phyloP scores from a whole-genome alignment of 306 rosid species.

The Mimosa pudica region DNA sequence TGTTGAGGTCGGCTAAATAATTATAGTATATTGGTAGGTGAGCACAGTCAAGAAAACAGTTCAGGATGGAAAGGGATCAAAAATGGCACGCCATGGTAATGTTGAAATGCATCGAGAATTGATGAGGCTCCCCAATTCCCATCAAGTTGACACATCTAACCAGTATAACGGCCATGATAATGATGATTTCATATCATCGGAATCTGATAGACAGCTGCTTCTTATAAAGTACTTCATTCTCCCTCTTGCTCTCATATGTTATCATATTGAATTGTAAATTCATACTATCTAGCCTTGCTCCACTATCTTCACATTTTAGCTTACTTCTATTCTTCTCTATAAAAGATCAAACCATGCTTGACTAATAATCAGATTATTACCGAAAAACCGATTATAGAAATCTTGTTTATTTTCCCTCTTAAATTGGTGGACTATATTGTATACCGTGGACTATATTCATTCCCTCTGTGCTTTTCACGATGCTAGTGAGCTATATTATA shows the following conservation, averaged over 20 bases:
- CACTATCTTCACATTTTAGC: constrained; percentile 1
- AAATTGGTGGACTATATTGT: constrained; percentile 7
- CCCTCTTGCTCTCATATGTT: constrained; percentile 1
- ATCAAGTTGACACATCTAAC: constrained; percentile 57
- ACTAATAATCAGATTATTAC: constrained; percentile 1
- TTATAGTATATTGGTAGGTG: constrained; percentile 55
- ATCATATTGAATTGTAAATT: constrained; percentile 13
- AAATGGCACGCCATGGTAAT: constrained; percentile 44
- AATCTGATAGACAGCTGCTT: constrained; percentile 92
- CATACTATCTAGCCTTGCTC: constrained; percentile 15
- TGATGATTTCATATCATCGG: constrained; percentile 86
- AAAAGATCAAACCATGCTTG: constrained; percentile 26
- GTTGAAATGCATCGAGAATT: constrained; percentile 76
- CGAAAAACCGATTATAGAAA: neutral
- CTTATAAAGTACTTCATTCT: constrained; percentile 68
- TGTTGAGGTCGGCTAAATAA: constrained; percentile 30
- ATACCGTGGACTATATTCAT: neutral
- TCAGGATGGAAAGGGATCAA: constrained; percentile 60
- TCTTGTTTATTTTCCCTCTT: constrained; percentile 27
- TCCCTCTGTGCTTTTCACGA: constrained; percentile 25
- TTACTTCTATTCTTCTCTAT: neutral
- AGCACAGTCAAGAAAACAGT: constrained; percentile 64
- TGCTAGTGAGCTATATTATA: constrained; percentile 16
- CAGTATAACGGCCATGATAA: constrained; percentile 54
- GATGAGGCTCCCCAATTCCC: constrained; percentile 79